Base-by-base conservation (phyloP, 192 early-diverging fungal species). In the Coemansia sp. region DNA sequence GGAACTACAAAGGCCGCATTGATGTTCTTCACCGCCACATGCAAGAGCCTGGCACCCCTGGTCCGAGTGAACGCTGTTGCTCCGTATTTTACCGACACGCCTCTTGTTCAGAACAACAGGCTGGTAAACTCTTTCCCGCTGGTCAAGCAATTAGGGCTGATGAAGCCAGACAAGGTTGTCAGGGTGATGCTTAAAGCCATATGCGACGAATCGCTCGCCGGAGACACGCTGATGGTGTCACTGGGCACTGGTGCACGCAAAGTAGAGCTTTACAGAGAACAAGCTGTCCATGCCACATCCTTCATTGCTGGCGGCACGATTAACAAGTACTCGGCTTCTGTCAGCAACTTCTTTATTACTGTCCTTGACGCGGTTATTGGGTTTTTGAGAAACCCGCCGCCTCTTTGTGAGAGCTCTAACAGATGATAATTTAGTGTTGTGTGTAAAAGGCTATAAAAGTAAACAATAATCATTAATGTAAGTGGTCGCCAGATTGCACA, bases 1-100 rank as follows among this genome's bases (percentile, higher is more conserved):
- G 86, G 86, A 25, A 89, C 90, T 0, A 88, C 89, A 25, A 93
- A 93, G 67, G 87, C 84, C 5, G 92, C 83, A n/a, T 84, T 92
- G 20, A 83, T 88, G 22, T 85, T 86, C 33, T 88, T 91, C 32
- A 86, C 86, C 0, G 62, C 73, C 0, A 53, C 79, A 15, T 83
- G 83, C 55, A 72, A 72, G 33, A 69, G 64, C 25, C 62, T 83
- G 35, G 84, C 69, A 1, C 66, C 79, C 34, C 62, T 46, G 46
- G 74, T 89, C 38, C 82, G 88, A 13, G 85, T 89, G 45, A 89
- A 89, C 71, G 85, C 84, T 11, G 74, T 89, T 14, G 87, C 88
- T 0, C 88, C 88, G 3, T 83, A 74, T 52, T 87, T 87, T 59
- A 70, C 86, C 14, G 68, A 81, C 36, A 87, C 86, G 11, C 80